phyloP scores from a whole-genome alignment of 441 rosid species.

The Omphalea diandra region DNA sequence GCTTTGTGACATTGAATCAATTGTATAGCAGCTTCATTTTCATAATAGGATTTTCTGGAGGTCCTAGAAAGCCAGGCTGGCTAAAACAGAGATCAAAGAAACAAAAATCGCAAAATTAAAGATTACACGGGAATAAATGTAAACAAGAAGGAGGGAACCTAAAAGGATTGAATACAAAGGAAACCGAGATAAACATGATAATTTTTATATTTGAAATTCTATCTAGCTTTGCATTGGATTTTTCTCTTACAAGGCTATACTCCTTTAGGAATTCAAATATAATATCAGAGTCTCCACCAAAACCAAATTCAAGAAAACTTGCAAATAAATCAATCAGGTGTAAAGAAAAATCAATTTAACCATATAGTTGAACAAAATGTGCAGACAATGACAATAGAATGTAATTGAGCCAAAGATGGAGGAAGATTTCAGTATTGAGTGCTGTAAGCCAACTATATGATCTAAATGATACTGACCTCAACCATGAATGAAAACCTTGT shows the following conservation, averaged over 20 bases:
- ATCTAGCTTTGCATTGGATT: background rate
- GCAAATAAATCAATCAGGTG: background rate
- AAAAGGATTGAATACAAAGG: background rate
- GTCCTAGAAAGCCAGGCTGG: slow-evolving; percentile 3
- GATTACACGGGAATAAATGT: too few species aligned
- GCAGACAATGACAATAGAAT: background rate
- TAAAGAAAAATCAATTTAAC: slow-evolving; percentile 1
- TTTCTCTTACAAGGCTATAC: background rate
- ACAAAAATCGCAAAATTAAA: too few species aligned
- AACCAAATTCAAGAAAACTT: slow-evolving; percentile 7
- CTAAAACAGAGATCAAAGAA: background rate
- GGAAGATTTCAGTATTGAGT: background rate
- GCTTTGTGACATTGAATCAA: background rate
- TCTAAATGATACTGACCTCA: slow-evolving; percentile 52
- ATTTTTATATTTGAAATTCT: background rate
- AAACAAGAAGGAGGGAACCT: background rate
- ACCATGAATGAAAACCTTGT: slow-evolving; percentile 69
- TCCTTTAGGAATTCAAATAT: background rate
- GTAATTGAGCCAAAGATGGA: slow-evolving; percentile 2
- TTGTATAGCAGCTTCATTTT: slow-evolving; percentile 5
- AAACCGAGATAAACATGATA: background rate
- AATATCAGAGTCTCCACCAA: background rate
- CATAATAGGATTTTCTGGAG: background rate
- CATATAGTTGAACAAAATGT: background rate
- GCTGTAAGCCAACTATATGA: background rate